Conservation (phyloP, 1,139 yeast species). For the Tardiomyces digboiensis region DNA sequence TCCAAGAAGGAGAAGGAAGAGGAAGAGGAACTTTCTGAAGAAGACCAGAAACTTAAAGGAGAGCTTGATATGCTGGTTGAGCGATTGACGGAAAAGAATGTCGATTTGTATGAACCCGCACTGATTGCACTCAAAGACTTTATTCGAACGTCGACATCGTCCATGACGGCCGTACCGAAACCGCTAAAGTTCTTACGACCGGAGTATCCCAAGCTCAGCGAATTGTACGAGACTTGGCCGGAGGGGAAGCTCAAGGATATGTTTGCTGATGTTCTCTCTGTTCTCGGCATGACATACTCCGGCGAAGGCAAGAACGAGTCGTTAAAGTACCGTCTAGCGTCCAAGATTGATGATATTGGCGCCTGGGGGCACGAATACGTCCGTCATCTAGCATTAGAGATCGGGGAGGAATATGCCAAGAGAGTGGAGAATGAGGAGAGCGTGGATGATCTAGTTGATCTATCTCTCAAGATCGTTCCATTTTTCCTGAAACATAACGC, state of each 20-base stretch:
- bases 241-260: constrained; percentile 28
- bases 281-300: constrained; percentile 90
- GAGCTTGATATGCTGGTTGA: constrained; percentile 86
- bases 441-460: constrained; percentile 40
- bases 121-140: constrained; percentile 61
- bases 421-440: constrained; percentile 40
- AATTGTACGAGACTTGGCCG: constrained; percentile 61
- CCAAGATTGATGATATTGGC: constrained; percentile 53
- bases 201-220: constrained; percentile 58
- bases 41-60: constrained; percentile 80
- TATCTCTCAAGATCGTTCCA: constrained; percentile 77
- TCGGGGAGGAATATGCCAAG: constrained; percentile 77
- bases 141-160: constrained; percentile 89
- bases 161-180: constrained; percentile 99
- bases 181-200: constrained; percentile 95
- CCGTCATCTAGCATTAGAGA: constrained; percentile 90
- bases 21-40: constrained; percentile 86
- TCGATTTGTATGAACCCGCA: constrained; percentile 45
- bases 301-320: constrained; percentile 79
- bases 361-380: constrained; percentile 99
- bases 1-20: constrained; percentile 28
- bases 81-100: constrained; percentile 47
- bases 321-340: constrained; percentile 66
- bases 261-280: constrained; percentile 83
- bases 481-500: constrained; percentile 92